phyloP scores from a whole-genome alignment of 208 protist species.

The Blastocrithidia nonstop region DNA sequence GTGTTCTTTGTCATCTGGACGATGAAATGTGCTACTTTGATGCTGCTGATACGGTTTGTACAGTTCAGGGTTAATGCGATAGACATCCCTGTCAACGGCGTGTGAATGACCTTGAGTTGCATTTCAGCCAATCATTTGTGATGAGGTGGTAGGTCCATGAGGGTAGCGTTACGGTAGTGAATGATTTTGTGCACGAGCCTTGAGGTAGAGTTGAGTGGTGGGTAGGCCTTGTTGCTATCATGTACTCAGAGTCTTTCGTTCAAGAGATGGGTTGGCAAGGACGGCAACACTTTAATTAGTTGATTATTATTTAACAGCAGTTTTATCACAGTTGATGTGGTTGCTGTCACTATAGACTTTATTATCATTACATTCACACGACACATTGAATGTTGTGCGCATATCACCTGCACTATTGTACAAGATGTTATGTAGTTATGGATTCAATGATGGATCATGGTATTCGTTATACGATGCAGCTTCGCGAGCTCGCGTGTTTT shows the following conservation, averaged over 20 bases:
- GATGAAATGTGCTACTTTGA: no score
- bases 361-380: no score
- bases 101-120: no score
- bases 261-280: neutral
- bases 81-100: no score
- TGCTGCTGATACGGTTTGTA: no score
- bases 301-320: neutral
- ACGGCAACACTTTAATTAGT: neutral
- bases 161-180: constrained; percentile 27
- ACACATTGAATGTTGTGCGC: neutral
- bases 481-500: constrained; percentile 27
- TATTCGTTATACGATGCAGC: constrained; percentile 13
- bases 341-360: neutral
- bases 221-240: neutral
- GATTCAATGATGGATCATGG: constrained; percentile 17
- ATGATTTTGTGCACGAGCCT: constrained; percentile 12
- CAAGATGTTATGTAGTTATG: constrained; percentile 23
- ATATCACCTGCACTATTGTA: constrained; percentile 8
- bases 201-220: constrained; percentile 16
- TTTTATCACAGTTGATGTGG: constrained; percentile 3
- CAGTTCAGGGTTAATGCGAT: no score
- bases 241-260: neutral
- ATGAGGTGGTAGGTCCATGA: constrained; percentile 20
- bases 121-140: constrained; percentile 38
- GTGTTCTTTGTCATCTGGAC: no score